Evolutionary conservation across 208 protist genomes (phyloP), one percentile per base, ranked within the genome.

Genomic region (Wallacemonas sp.): DNA sequence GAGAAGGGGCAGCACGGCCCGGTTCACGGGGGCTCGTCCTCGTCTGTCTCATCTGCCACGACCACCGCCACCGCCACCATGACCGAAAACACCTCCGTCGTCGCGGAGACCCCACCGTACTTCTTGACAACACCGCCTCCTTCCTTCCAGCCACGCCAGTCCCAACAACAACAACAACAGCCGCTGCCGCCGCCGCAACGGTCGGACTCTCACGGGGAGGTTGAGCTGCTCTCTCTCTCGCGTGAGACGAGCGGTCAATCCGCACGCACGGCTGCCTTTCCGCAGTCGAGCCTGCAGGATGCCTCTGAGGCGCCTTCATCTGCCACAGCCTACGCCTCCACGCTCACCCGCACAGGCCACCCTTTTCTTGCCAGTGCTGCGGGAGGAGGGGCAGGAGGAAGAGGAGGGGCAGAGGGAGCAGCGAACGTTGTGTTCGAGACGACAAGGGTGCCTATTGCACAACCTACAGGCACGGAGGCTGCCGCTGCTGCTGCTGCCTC

Each of bases 191-290:
- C 44, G 44, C 17, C 17, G 6, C 44, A 49, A 19, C 44, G 6
- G 46, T 30, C 21, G 30, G 30, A 12, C 9, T 17, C 30, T 15
- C 0, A 4, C 6, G 51, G 30, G 28, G 51, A 58, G 51, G 51
- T 42, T 9, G 51, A 58, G 51, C n/a, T 38, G 30, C 51, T 58
- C 12, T 58, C 51, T n/a, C 14, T 58, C 15, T 58, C 51, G 3
- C 30, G 31, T 14, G 30, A 26, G 4, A 58, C 51, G 17, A 58
- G 51, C 22, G 30, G 51, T 11, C 51, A 58, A n/a, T 58, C 51
- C 12, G 51, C 51, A 11, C 30, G 8, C 51, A 58, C 51, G n/a
- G 51, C 51, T 3, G 26, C 51, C 12, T 58, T 39, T 24, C 1
- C 51, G 17, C 51, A 8, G 51, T 30, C 11, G 12, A 49, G 9